Base-by-base conservation (phyloP, 805 yeast genomes). In the Saccharomycopsis olivae region DNA sequence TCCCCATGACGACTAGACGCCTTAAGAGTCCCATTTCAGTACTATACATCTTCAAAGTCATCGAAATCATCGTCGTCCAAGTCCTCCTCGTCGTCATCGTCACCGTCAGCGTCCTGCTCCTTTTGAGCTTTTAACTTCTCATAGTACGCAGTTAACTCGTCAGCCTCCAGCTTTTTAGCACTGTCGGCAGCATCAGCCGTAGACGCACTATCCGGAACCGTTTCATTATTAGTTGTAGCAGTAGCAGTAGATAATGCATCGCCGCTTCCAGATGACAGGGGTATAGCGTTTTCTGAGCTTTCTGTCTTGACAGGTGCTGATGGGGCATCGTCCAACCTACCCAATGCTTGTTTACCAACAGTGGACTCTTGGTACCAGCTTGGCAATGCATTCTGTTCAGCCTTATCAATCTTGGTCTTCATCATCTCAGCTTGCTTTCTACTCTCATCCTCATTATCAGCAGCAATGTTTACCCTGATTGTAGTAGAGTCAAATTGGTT, bases 301-400 rank as follows among this genome's bases (percentile, higher is more conserved):
- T n/a, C n/a, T n/a, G n/a, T n/a, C n/a, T n/a, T n/a, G n/a, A n/a
- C n/a, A n/a, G n/a, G n/a, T n/a, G n/a, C n/a, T n/a, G n/a, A n/a
- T n/a, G n/a, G n/a, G n/a, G 71, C 80, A 27, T 66, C 65, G 47
- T 70, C 78, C 43, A 75, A 51, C 47, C 64, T 69, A 43, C 78
- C 83, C 43, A 73, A 57, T 3, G 69, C 66, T 11, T 69, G 59
- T 49, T 77, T 68, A 34, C 95, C 95, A 49, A 89, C 89, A 1
- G 99, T 88, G 54, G 89, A 76, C 50, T 80, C 79, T 48, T 81
- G 75, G 56, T 92, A 95, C 99, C 99, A 92, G 21, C 92, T 79
- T 5, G 99, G 99, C 49, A 92, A 68, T 3, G 96, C 96, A 56
- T 92, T 92, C 58, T 89, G 96, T 54, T 82, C 79, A 58, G 88